Evolutionary conservation across 805 yeast species (phyloP), one percentile per base, ranked within the genome.

Genomic region (Candida oleophila): DNA sequence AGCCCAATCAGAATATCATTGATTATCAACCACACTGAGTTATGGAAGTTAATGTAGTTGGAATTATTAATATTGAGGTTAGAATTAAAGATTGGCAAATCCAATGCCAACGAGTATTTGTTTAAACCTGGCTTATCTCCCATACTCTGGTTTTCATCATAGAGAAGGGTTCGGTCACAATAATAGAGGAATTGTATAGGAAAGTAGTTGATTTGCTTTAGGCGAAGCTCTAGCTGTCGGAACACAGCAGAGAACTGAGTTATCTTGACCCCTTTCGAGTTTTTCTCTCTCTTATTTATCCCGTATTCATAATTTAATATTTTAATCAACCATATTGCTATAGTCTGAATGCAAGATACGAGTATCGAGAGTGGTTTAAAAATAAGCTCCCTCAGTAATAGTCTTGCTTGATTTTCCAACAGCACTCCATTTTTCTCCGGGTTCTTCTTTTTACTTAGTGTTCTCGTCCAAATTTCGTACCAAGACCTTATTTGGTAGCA

Each of bases 1-100:
- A 80, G 57, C 0, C 99, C 99, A 32, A 91, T 61, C 1, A 91
- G 73, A 4, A 87, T 61, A 62, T 94, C 99, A 62, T 94, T 92
- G 3, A 83, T 64, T 0, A 89, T 83, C 15, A 94, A 70, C 98
- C 98, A 94, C 1, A 91, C 50, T 1, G 91, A 84, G 57, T 95
- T 95, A 70, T 89, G 89, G 50, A 92, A 80, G 48, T 84, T 74
- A 55, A 87, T 87, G 56, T 87, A 87, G 59, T 85, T 69, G 37
- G 77, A 71, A 49, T 73, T 73, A 48, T 70, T 65, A 51, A 66
- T 64, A 51, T 72, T 72, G 46, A 68, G 55, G 46, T 65, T 58
- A 14, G 64, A 57, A 48, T 71, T 71, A 43, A 65, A 62, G 7
- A 62, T 55, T 1, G 76, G 74, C 14, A 71, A 55, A 36, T 63